Evolutionary conservation across 306 rosid species (phyloP), one percentile per base, ranked within the genome.

Genomic region (Hippophae gyantsensis): DNA sequence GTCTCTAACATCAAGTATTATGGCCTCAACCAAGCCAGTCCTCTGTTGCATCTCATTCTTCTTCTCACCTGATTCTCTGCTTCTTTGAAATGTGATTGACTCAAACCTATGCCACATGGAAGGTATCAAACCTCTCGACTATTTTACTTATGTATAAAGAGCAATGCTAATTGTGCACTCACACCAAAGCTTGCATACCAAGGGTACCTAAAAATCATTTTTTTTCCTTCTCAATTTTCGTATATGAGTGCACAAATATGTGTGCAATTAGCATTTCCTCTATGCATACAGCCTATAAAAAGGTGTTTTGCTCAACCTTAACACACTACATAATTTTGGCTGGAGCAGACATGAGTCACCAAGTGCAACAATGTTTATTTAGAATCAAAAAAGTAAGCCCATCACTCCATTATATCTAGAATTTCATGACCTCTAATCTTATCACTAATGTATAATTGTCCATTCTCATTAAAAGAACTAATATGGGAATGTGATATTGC

Each of bases 11-110:
- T 71, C 83, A 13, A 82, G 72, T 60, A 79, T 68, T 50, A 82
- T 77, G 62, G 94, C 89, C 71, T 82, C 94, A 46, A 85, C 86
- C 72, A 85, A 75, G 57, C 88, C 86, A 55, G 86, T 82, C 58
- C 74, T 80, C 70, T 78, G 82, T 69, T 86, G 94, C 94, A 82
- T 86, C 26, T 66, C 74, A 66, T 81, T 80, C 66, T 79, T 75
- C 78, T 56, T 68, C 42, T 67, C 71, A 53, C 77, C 79, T 63
- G 86, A 80, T 61, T 82, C 78, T 71, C 78, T 71, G 42, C 82
- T 80, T 65, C 89, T 78, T 53, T 71, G 77, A 64, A 86, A 80
- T 7, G 67, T 80, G 63, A 86, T 70, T 9, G 89, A 82, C 55
- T 86, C 89, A 62, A 86, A 86, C 84, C 88, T 85, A 75, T 25